Evolutionary conservation across 768 basidiomycete species (phyloP), one percentile per base, ranked within the genome.

Genomic region (Sarcodon aspratus): DNA sequence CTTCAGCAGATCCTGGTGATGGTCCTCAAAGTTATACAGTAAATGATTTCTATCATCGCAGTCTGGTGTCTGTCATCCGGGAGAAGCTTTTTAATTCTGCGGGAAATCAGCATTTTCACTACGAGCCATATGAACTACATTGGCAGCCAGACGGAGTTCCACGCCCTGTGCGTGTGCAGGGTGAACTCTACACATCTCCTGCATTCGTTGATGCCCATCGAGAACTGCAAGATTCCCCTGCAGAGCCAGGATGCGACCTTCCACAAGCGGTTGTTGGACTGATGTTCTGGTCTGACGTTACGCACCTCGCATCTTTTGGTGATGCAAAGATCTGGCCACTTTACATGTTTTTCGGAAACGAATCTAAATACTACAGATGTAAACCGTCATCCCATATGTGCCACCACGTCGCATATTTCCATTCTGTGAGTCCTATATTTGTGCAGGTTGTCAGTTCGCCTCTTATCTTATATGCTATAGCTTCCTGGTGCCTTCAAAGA

Each of bases 401-500:
- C 11, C 66, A 73, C 50, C 70, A 71, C 52, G 11, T 72, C 2
- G 72, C 68, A 11, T 74, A 73, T 54, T 63, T 76, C 18, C 71
- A 70, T 0, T 57, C 59, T 10, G 21, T 27, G 21, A 27, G 21
- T 27, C 21, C 21, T 27, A 27, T 5, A 27, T 27, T 5, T 27
- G 21, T 27, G 21, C 21, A 27, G 21, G 5, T 27, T 27, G 5
- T 27, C 5, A 27, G 21, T 27, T 27, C 21, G 21, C 21, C 21
- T 27, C 21, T 27, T 27, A 27, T 27, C 21, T 27, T 27, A 27
- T 27, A 27, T 27, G 5, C 5, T 27, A 27, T 27, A 27, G 21
- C 52, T 72, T 6, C 63, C 65, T 0, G 67, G 66, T 44, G 27
- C 38, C 1, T 57, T 69, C 33, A 57, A 65, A 31, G 67, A 68